phyloP scores from a whole-genome alignment of 345 rosid genomes.

The Salix udensis region DNA sequence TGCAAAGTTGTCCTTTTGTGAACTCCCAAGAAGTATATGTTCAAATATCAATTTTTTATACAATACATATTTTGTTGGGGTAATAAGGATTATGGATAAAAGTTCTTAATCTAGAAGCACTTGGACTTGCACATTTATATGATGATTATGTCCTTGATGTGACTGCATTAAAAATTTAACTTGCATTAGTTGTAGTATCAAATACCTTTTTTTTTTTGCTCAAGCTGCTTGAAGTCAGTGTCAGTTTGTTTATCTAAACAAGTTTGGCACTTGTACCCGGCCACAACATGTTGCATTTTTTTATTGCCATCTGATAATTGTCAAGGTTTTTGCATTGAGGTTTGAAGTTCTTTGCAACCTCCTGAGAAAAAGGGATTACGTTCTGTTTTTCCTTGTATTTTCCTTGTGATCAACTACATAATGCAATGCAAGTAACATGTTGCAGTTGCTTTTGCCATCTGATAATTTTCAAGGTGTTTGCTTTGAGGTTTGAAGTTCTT shows the following conservation, averaged over 20 bases:
- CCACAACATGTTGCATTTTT: neutral
- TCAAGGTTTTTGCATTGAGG: neutral
- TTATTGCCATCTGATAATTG: neutral
- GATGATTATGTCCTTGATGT: neutral
- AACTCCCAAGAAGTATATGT: neutral
- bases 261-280: too few relatives aligned
- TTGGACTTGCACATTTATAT: neutral
- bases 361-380: neutral
- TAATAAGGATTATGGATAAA: neutral
- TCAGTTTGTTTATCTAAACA: too few relatives aligned
- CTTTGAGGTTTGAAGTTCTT: neutral
- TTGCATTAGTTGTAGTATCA: neutral
- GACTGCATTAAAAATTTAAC: neutral
- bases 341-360: neutral
- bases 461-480: neutral
- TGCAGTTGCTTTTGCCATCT: neutral
- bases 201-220: neutral
- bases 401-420: neutral
- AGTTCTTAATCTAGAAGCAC: neutral
- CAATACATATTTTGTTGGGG: neutral
- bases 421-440: too few relatives aligned
- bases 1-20: neutral
- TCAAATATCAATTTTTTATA: neutral
- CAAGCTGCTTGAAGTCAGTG: too few relatives aligned
- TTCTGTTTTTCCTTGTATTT: neutral